phyloP scores from a whole-genome alignment of 257 asterid species.

The Fraxinus anomala region DNA sequence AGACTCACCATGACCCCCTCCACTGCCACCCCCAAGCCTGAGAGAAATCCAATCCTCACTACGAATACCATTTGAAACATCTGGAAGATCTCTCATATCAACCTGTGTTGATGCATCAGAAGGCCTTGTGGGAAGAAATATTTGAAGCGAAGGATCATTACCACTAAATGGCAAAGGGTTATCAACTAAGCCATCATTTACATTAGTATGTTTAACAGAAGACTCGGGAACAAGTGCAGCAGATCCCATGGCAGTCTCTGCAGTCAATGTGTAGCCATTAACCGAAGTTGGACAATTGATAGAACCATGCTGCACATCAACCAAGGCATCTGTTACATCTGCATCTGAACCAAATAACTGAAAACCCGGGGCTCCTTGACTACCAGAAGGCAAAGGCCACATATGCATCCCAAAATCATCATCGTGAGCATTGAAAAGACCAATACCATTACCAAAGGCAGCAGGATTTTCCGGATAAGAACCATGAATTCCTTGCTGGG shows the following conservation, averaged over 20 bases:
- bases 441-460: slow-evolving; percentile 46
- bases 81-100: slow-evolving; percentile 60
- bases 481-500: slow-evolving; percentile 55
- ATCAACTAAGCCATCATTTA: slow-evolving; percentile 64
- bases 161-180: slow-evolving; percentile 67
- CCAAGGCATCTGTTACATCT: slow-evolving; percentile 65
- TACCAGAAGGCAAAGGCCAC: slow-evolving; percentile 76
- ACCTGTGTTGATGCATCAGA: slow-evolving; percentile 56
- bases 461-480: slow-evolving; percentile 56
- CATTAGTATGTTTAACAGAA: slow-evolving; percentile 41
- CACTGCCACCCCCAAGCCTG: slow-evolving; percentile 78
- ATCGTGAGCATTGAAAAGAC: slow-evolving; percentile 52
- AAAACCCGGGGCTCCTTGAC: slow-evolving; percentile 73
- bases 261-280: slow-evolving; percentile 50
- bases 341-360: slow-evolving; percentile 86
- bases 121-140: slow-evolving; percentile 89
- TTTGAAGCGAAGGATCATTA: slow-evolving; percentile 86
- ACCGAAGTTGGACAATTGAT: slow-evolving; percentile 58
- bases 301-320: slow-evolving; percentile 58
- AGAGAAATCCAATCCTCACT: slow-evolving; percentile 87
- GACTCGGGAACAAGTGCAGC: slow-evolving; percentile 54
- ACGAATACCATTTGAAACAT: slow-evolving; percentile 64
- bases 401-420: slow-evolving; percentile 69
- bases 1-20: slow-evolving; percentile 42
- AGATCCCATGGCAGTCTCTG: slow-evolving; percentile 61